phyloP scores from a whole-genome alignment of 2,329 filamentous ascomycete genomes.

The Calcarisporium arbuscula region DNA sequence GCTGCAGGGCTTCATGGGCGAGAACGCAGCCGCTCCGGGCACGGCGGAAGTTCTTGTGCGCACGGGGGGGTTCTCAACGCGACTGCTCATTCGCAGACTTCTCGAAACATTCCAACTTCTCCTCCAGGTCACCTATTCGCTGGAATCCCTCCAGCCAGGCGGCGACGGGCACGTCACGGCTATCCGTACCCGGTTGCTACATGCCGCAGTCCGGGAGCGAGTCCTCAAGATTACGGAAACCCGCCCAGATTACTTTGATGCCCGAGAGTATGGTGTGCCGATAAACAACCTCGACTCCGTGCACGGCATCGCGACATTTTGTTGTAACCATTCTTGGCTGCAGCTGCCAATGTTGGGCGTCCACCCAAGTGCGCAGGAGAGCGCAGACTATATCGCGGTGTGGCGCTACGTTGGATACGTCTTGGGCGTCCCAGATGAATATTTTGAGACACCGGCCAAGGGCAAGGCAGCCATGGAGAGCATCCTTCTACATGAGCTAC shows the following conservation, averaged over 20 bases:
- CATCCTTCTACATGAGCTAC: conserved; percentile 25
- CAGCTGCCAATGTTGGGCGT: conserved; percentile 59
- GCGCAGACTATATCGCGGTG: conserved; percentile 56
- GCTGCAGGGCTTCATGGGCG: conserved; percentile 30
- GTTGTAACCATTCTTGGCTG: conserved; percentile 54
- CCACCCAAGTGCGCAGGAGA: conserved; percentile 49
- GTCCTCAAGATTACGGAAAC: conserved; percentile 51
- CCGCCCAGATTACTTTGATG: conserved; percentile 53
- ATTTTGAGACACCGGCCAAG: conserved; percentile 15
- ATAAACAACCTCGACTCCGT: conserved; percentile 61
- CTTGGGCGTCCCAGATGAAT: conserved; percentile 19
- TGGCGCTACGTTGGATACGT: conserved; percentile 31
- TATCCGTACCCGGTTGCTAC: conserved; percentile 58
- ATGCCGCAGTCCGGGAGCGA: conserved; percentile 56
- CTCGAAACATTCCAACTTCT: conserved; percentile 36
- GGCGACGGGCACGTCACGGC: conserved; percentile 56
- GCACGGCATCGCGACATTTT: conserved; percentile 57
- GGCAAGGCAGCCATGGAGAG: conserved; percentile 28
- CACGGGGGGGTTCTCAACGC: conserved; percentile 60
- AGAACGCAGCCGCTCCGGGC: conserved; percentile 42
- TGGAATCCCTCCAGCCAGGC: conserved; percentile 53
- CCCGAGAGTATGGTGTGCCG: conserved; percentile 52
- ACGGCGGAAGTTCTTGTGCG: conserved; percentile 59
- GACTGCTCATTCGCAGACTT: conserved; percentile 51
- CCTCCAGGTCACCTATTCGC: conserved; percentile 53